Evolutionary conservation across 371 early-diverging fungal species (phyloP).

Genomic region (Mortierella sp.): DNA sequence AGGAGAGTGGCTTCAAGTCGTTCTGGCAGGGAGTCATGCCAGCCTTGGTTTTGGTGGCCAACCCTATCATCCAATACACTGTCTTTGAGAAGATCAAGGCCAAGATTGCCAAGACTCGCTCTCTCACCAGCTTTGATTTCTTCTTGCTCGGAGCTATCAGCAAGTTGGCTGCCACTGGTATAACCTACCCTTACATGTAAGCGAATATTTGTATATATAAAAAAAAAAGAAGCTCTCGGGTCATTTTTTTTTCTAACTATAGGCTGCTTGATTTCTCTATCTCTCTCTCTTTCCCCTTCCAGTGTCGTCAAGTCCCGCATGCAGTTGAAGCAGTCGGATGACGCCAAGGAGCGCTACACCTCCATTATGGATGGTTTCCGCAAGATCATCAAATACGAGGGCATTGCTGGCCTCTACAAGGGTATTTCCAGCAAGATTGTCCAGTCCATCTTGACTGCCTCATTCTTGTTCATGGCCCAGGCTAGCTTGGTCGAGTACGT

Average conservation of each 20-base stretch:
- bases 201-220: too few species aligned
- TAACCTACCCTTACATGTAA: constrained; percentile 98
- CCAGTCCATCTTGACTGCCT: constrained; percentile 92
- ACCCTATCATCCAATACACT: constrained; percentile 98
- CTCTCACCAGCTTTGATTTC: constrained; percentile 86
- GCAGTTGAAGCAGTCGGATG: constrained; percentile 88
- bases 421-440: constrained; percentile 94
- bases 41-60: constrained; percentile 95
- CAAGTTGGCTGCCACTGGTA: constrained; percentile 93
- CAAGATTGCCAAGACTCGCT: constrained; percentile 63
- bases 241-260: not conserved
- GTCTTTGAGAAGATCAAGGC: constrained; percentile 94
- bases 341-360: constrained; percentile 79
- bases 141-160: constrained; percentile 95
- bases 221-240: too few species aligned
- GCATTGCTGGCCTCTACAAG: constrained; percentile 86
- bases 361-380: constrained; percentile 90
- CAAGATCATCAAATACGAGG: constrained; percentile 91
- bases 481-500: constrained; percentile 85
- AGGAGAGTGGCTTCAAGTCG: constrained; percentile 87
- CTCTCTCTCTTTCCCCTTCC: constrained; percentile 1
- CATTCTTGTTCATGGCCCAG: constrained; percentile 94
- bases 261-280: not conserved
- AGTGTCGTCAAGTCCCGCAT: constrained; percentile 95
- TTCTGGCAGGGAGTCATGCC: constrained; percentile 93